A percentile compares a stretch with the other conserved stretches of the same genome.
Evolutionary conservation across 2,329 filamentous ascomycete species (phyloP).

Genomic region (Cadophora luteo-olivacea): DNA sequence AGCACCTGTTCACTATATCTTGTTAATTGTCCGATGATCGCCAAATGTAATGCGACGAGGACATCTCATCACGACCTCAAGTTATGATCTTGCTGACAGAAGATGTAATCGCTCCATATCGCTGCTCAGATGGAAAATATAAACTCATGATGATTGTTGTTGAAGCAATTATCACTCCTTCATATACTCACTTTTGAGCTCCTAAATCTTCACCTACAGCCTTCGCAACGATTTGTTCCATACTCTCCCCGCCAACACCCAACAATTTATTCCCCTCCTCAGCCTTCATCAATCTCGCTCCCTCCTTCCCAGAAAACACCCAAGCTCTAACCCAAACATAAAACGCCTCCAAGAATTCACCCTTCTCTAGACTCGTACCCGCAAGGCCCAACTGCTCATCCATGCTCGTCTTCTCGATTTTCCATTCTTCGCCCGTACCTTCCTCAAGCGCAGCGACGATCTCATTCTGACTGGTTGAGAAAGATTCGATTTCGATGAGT

Average conservation of each 20-base stretch:
- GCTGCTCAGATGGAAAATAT: too few species aligned
- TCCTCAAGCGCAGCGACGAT: conserved; percentile 41
- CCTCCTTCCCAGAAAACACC: not conserved
- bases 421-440: conserved; percentile 43
- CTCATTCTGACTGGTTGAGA: conserved; percentile 44
- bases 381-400: conserved; percentile 21
- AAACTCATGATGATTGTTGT: too few species aligned
- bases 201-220: not conserved
- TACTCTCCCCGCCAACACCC: conserved; percentile 11
- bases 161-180: too few species aligned
- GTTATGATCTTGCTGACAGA: too few species aligned
- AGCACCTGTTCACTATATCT: too few species aligned
- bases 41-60: too few species aligned
- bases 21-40: too few species aligned
- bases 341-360: conserved; percentile 26
- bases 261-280: conserved; percentile 11
- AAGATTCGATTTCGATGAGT: conserved; percentile 44
- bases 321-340: conserved; percentile 10
- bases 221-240: conserved; percentile 10
- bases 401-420: conserved; percentile 24
- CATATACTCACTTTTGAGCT: not conserved
- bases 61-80: too few species aligned
- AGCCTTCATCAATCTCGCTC: not conserved
- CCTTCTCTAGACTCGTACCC: conserved; percentile 30
- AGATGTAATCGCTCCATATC: too few species aligned